Conservation (phyloP, 768 basidiomycete species). For the Hemileccinum impolitum region DNA sequence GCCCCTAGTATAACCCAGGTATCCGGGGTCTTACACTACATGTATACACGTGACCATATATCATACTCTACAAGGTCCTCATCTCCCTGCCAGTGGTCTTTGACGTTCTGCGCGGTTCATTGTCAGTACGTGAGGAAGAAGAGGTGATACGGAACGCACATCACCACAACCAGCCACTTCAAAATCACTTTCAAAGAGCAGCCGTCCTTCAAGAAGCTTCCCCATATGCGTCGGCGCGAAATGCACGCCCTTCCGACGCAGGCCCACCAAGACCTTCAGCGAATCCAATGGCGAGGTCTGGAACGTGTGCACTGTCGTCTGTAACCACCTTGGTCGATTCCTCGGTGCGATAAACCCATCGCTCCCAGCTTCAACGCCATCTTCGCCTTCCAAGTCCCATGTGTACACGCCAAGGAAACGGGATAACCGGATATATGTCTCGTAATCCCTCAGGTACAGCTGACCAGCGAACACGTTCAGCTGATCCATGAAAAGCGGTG, state of each 20-base stretch:
- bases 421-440: slow-evolving; percentile 27
- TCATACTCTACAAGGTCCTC: too few relatives aligned
- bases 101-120: neutral
- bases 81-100: neutral
- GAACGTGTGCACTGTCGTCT: slow-evolving; percentile 26
- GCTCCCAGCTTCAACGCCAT: slow-evolving; percentile 1
- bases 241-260: slow-evolving; percentile 38
- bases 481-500: slow-evolving; percentile 9
- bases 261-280: slow-evolving; percentile 14
- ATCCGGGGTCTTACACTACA: too few relatives aligned
- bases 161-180: neutral
- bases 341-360: slow-evolving; percentile 23
- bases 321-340: slow-evolving; percentile 6
- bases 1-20: too few relatives aligned
- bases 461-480: slow-evolving; percentile 34
- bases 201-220: slow-evolving; percentile 31
- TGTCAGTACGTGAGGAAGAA: too few relatives aligned
- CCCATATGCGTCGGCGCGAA: slow-evolving; percentile 39
- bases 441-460: slow-evolving; percentile 28
- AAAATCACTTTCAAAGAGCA: slow-evolving; percentile 26
- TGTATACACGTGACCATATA: too few relatives aligned
- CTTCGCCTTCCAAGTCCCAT: slow-evolving; percentile 10
- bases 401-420: slow-evolving; percentile 25
- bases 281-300: slow-evolving; percentile 32
- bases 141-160: neutral